A percentile compares a stretch with the other conserved stretches of the same genome.
These are phyloP conservation scores for Tricholoma saponaceum DNA, from an alignment of 768 basidiomycete genomes.

Conservation along the genomic window DNA sequence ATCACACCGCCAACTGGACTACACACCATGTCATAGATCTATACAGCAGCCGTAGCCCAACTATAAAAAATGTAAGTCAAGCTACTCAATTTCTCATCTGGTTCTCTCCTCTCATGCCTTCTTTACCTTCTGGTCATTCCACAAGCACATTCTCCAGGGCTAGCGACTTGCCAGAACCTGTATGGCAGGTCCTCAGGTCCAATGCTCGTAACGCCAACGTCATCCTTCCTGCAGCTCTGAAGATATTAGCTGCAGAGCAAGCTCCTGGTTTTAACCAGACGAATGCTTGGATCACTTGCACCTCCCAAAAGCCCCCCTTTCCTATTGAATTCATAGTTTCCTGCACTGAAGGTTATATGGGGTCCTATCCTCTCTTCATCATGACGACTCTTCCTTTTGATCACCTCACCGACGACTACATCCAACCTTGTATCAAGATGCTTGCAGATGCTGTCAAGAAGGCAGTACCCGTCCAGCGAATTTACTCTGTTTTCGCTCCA, in stretches of 20 bases:
- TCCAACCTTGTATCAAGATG: conserved; percentile 35
- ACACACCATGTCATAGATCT: neutral
- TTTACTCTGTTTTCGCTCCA: conserved; percentile 66
- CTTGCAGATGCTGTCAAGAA: conserved; percentile 38
- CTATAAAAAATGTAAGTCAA: neutral
- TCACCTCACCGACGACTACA: conserved; percentile 30
- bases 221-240: conserved; percentile 34
- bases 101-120: conserved; percentile 14
- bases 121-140: conserved; percentile 5
- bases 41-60: neutral
- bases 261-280: conserved; percentile 1
- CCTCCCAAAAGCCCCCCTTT: neutral
- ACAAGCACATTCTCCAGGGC: conserved; percentile 23
- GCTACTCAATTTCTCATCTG: neutral
- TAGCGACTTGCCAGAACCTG: conserved; percentile 29
- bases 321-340: conserved; percentile 55
- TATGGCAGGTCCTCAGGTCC: conserved; percentile 31
- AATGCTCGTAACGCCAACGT: conserved; percentile 38
- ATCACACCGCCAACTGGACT: neutral
- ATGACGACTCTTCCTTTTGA: conserved; percentile 40
- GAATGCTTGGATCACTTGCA: conserved; percentile 35
- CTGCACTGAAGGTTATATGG: conserved; percentile 52
- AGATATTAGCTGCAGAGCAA: conserved; percentile 20
- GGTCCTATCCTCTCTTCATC: conserved; percentile 65
- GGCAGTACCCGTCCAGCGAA: conserved; percentile 32